Percentiles rank a stretch among this genome's conserved stretches.
Conservation (phyloP, 441 rosid species). For the Corymbia calophylla region DNA sequence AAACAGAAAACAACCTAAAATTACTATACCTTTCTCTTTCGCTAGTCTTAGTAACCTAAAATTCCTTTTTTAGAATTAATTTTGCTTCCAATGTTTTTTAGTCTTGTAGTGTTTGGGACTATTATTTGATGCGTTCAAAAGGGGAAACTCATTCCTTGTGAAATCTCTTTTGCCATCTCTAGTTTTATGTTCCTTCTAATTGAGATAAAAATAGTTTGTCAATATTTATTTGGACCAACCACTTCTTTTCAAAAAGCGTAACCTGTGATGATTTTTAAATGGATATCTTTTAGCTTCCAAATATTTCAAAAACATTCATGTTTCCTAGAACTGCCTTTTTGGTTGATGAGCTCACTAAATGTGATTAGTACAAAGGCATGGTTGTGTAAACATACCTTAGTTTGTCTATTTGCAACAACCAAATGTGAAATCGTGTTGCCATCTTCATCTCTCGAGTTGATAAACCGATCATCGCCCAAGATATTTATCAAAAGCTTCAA, state of each 20-base stretch:
- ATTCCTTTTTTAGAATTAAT: background rate
- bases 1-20: too few relatives aligned
- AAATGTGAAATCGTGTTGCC: background rate
- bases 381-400: background rate
- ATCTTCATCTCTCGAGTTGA: background rate
- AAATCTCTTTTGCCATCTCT: background rate
- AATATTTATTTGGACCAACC: background rate
- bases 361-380: background rate
- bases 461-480: background rate
- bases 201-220: background rate
- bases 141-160: background rate
- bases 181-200: background rate
- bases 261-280: background rate
- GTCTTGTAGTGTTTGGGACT: background rate
- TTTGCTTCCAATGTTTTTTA: background rate
- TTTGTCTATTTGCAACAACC: background rate
- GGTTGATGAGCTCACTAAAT: background rate
- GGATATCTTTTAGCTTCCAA: background rate
- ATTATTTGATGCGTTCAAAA: background rate
- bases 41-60: too few relatives aligned
- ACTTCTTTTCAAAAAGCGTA: background rate
- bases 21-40: too few relatives aligned
- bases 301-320: background rate
- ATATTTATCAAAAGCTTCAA: background rate
- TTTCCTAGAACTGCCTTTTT: background rate